These are phyloP conservation scores for Pulveroboletus sp. DNA, from an alignment of 768 basidiomycete species.

Conservation along the genomic window DNA sequence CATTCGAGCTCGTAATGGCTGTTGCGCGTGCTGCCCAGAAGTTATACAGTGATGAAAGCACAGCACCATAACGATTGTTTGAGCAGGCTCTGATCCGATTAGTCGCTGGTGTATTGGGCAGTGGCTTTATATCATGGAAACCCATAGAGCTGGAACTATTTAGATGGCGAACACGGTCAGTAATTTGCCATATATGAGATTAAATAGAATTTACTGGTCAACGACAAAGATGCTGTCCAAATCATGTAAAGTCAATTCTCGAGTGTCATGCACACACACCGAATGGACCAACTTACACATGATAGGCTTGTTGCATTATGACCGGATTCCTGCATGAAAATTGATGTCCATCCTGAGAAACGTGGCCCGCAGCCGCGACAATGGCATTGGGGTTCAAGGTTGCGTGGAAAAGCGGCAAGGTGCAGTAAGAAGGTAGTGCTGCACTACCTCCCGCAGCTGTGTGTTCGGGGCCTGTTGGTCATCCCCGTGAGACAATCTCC, in stretches of 20 bases:
- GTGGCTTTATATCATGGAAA: constrained; percentile 38
- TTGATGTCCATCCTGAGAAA: constrained; percentile 54
- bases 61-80: constrained; percentile 55
- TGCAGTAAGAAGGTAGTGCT: constrained; percentile 51
- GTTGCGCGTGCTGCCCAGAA: constrained; percentile 55
- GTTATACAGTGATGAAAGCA: constrained; percentile 48
- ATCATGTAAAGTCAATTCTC: neutral
- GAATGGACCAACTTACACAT: constrained; percentile 44
- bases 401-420: constrained; percentile 50
- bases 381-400: constrained; percentile 28
- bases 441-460: constrained; percentile 33
- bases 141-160: constrained; percentile 52
- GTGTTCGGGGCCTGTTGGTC: constrained; percentile 47
- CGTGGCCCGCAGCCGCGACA: constrained; percentile 38
- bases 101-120: constrained; percentile 40
- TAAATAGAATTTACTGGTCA: constrained; percentile 35
- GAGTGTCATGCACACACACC: rapidly evolving
- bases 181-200: neutral
- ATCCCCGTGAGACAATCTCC: neutral
- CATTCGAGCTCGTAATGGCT: constrained; percentile 28
- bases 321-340: constrained; percentile 53
- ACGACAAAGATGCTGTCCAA: constrained; percentile 49
- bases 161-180: neutral
- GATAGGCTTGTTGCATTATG: constrained; percentile 50
- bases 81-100: constrained; percentile 33